phyloP scores from a whole-genome alignment of 768 basidiomycete species.

The Hemileccinum rubropunctum region DNA sequence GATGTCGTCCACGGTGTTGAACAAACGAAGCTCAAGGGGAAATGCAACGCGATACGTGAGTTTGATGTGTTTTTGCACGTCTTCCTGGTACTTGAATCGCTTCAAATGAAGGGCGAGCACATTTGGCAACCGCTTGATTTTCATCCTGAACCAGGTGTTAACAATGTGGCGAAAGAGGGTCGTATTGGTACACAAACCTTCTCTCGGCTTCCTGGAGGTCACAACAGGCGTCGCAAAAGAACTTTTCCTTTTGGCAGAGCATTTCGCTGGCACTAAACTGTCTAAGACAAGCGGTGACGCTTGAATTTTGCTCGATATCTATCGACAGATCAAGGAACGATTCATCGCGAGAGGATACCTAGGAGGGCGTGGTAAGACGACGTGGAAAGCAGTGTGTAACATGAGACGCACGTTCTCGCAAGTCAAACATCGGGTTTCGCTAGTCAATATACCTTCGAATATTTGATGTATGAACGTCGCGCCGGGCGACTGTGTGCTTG shows the following conservation, averaged over 20 bases:
- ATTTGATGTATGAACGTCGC: conserved; percentile 86
- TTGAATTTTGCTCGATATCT: conserved; percentile 98
- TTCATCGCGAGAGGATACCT: conserved; percentile 94
- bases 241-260: conserved; percentile 98
- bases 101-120: conserved; percentile 94
- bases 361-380: conserved; percentile 10
- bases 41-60: conserved; percentile 96
- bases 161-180: neutral
- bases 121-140: conserved; percentile 95
- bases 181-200: conserved; percentile 52
- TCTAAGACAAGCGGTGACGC: conserved; percentile 91
- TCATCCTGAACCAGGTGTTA: conserved; percentile 66
- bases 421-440: conserved; percentile 95
- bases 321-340: conserved; percentile 97
- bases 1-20: conserved; percentile 97
- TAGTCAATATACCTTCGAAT: conserved; percentile 92
- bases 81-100: conserved; percentile 98
- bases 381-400: conserved; percentile 2
- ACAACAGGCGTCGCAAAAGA: conserved; percentile 96
- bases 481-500: conserved; percentile 45
- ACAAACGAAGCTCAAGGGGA: conserved; percentile 89
- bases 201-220: conserved; percentile 98
- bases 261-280: conserved; percentile 98
- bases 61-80: conserved; percentile 87
- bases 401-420: conserved; percentile 83